Conservation (phyloP, 78 protist species). For the Dictyostelium intermedium region DNA sequence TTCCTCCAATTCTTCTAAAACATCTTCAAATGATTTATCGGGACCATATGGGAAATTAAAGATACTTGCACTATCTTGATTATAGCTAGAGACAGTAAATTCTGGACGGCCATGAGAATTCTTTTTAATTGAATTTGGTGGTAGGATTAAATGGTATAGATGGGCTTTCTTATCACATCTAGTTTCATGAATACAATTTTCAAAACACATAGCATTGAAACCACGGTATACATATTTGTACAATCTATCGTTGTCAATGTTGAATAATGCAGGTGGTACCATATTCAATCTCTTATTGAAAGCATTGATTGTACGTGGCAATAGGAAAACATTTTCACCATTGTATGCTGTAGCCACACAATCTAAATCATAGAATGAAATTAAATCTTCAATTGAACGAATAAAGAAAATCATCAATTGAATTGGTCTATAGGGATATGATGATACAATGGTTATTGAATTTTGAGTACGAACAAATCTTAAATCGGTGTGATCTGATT, state of each 20-base stretch:
- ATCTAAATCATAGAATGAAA: slow-evolving; percentile 9
- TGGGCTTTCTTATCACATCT: background rate
- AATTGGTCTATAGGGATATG: slow-evolving; percentile 46
- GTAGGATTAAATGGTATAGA: background rate
- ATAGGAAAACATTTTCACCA: slow-evolving; percentile 16
- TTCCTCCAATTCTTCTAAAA: background rate
- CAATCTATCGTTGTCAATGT: background rate
- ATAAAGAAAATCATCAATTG: background rate
- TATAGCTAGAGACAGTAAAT: background rate
- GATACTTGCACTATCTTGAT: background rate
- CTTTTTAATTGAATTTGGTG: background rate
- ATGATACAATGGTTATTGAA: slow-evolving; percentile 15
- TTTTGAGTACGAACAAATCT: slow-evolving; percentile 13
- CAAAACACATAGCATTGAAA: background rate
- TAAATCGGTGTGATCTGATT: background rate
- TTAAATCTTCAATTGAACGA: slow-evolving; percentile 24
- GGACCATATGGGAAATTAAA: background rate
- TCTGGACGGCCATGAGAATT: background rate
- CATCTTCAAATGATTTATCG: background rate
- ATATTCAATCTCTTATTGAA: slow-evolving; percentile 8
- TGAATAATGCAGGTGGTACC: background rate
- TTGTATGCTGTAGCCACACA: background rate
- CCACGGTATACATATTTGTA: background rate
- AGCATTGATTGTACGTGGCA: background rate
- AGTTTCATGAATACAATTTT: background rate